A percentile compares a stretch with the other conserved stretches of the same genome.
These are phyloP conservation scores for Euphrasia confusa DNA, from an alignment of 257 asterid genomes.

Conservation along the genomic window DNA sequence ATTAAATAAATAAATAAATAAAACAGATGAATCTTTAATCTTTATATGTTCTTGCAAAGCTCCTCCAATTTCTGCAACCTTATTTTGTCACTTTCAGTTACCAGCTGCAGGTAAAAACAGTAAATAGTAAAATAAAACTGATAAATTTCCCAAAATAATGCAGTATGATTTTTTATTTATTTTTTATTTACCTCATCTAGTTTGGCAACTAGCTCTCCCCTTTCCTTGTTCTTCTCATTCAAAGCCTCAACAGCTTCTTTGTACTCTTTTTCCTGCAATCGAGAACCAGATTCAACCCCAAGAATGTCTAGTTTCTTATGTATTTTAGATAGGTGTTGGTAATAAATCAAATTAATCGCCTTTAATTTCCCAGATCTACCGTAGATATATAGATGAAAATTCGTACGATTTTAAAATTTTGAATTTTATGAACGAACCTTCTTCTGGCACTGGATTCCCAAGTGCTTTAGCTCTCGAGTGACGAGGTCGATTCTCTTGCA, in stretches of 20 bases:
- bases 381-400: too few species aligned
- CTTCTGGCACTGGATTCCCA: slow-evolving; percentile 49
- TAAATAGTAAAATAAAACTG: neutral
- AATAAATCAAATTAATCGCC: neutral
- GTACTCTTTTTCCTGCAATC: slow-evolving; percentile 54
- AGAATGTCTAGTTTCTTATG: too few species aligned
- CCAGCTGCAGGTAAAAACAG: slow-evolving; percentile 34
- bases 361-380: too few species aligned
- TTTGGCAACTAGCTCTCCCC: slow-evolving; percentile 47
- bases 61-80: slow-evolving; percentile 60
- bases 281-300: too few species aligned
- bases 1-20: neutral
- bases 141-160: too few species aligned
- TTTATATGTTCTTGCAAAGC: slow-evolving; percentile 56
- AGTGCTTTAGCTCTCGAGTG: slow-evolving; percentile 45
- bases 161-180: too few species aligned
- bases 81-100: slow-evolving; percentile 52
- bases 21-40: neutral
- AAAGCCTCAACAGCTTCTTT: slow-evolving; percentile 56
- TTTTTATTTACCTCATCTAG: slow-evolving; percentile 39
- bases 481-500: slow-evolving; percentile 50
- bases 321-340: too few species aligned
- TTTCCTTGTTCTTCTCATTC: slow-evolving; percentile 50
- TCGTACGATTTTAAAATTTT: too few species aligned
- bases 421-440: slow-evolving; percentile 27